These are phyloP conservation scores for Gracilaria domingensis DNA, from an alignment of 23 red algal species.

Conservation along the genomic window DNA sequence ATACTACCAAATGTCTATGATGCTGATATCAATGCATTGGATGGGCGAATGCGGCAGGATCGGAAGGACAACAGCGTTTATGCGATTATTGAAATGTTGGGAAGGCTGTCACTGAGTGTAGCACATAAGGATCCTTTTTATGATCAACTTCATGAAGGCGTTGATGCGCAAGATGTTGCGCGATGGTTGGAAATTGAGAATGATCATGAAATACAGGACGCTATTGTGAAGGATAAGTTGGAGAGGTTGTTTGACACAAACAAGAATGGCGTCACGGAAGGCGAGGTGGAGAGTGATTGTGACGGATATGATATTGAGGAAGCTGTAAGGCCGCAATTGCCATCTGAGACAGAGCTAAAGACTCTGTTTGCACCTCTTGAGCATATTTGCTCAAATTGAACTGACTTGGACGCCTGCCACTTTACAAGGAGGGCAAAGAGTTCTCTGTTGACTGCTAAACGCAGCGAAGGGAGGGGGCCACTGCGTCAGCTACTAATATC, in stretches of 20 bases:
- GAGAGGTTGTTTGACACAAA: background rate
- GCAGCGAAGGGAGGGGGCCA: background rate
- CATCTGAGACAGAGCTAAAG: background rate
- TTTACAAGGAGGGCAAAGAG: background rate
- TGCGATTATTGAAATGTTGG: background rate
- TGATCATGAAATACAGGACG: background rate
- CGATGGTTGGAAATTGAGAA: background rate
- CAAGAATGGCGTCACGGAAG: too few relatives aligned
- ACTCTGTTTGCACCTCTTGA: background rate
- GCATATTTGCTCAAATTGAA: background rate
- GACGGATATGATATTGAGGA: background rate
- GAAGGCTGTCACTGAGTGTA: background rate
- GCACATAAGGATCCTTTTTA: slow-evolving; percentile 6
- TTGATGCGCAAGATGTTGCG: background rate
- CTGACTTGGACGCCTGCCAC: background rate
- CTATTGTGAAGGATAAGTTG: background rate
- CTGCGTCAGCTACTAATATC: background rate
- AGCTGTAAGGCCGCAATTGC: background rate
- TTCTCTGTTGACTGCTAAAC: background rate
- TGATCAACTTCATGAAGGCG: background rate
- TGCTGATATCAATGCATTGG: background rate
- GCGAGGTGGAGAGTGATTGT: background rate
- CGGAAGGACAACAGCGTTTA: background rate
- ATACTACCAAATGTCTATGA: background rate
- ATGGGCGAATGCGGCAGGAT: background rate